phyloP scores from a whole-genome alignment of 345 rosid genomes.

The Populus alba region DNA sequence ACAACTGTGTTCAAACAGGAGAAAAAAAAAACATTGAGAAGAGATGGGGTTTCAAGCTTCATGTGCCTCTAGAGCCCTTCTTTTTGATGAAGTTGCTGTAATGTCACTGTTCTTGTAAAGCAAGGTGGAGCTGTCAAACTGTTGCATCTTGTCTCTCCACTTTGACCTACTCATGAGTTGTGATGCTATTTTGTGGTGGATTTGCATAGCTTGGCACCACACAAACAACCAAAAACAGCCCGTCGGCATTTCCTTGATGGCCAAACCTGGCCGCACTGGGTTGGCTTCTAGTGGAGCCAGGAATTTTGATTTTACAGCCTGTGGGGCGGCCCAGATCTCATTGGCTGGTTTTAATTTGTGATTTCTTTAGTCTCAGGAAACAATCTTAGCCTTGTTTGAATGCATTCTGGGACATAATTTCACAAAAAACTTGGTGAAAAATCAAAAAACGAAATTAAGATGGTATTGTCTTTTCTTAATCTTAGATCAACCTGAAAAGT shows the following conservation, averaged over 20 bases:
- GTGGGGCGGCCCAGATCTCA: background rate
- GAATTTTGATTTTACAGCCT: conserved; percentile 22
- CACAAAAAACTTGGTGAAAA: background rate
- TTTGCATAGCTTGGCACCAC: conserved; percentile 1
- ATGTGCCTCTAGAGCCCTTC: background rate
- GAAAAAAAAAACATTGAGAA: background rate
- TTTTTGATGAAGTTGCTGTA: background rate
- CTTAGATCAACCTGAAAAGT: background rate
- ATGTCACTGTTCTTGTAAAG: background rate
- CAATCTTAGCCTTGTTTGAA: background rate
- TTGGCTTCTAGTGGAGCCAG: conserved; percentile 23
- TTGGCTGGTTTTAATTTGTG: background rate
- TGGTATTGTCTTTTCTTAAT: background rate
- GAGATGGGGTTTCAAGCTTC: background rate
- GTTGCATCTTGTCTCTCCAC: background rate
- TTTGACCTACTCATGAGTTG: background rate
- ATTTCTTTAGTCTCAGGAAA: background rate
- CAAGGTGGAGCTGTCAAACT: background rate
- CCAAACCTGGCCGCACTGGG: conserved; percentile 27
- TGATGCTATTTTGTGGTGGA: background rate
- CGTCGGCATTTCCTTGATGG: conserved; percentile 30
- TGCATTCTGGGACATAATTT: background rate
- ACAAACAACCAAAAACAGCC: conserved; percentile 15
- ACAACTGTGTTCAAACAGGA: background rate
- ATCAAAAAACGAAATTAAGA: background rate